Percentiles rank a stretch among this genome's conserved stretches.
phyloP scores from a whole-genome alignment of 2,329 filamentous ascomycete genomes.

The Cyphellophora attinorum region DNA sequence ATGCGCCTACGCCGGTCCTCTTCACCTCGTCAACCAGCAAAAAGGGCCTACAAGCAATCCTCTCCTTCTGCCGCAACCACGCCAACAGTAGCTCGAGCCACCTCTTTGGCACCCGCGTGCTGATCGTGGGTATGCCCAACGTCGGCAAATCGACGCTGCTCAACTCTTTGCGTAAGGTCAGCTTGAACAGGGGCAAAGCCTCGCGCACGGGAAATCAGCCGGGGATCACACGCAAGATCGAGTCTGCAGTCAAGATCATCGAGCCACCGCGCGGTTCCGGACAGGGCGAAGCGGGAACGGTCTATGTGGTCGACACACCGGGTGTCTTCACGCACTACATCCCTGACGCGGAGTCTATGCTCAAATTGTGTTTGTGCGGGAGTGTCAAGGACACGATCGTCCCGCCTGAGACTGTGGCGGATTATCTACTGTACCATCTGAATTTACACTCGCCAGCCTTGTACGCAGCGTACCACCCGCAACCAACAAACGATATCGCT shows the following conservation, averaged over 20 bases:
- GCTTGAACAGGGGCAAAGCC: constrained; percentile 59
- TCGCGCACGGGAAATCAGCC: constrained; percentile 78
- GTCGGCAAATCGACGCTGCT: constrained; percentile 93
- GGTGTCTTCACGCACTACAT: constrained; percentile 95
- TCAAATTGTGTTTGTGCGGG: constrained; percentile 86
- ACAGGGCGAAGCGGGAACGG: constrained; percentile 19
- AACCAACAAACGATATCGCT: constrained; percentile 76
- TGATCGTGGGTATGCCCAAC: constrained; percentile 96
- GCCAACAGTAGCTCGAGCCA: constrained; percentile 35
- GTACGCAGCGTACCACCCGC: constrained; percentile 52
- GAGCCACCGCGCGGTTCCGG: constrained; percentile 25
- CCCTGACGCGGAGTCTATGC: constrained; percentile 73
- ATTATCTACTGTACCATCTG: constrained; percentile 80
- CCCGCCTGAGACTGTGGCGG: constrained; percentile 65
- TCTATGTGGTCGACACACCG: constrained; percentile 85
- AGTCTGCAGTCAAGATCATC: constrained; percentile 71
- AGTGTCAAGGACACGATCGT: constrained; percentile 86
- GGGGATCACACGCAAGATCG: constrained; percentile 79
- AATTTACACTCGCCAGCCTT: constrained; percentile 56
- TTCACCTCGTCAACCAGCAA: neutral
- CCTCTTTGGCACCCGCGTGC: constrained; percentile 71
- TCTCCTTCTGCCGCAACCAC: constrained; percentile 40
- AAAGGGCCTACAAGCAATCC: neutral
- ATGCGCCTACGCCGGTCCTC: constrained; percentile 4
- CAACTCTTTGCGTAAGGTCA: constrained; percentile 67